Conservation (phyloP, 1,284 basidiomycete species). For the Pholiota adiposa region DNA sequence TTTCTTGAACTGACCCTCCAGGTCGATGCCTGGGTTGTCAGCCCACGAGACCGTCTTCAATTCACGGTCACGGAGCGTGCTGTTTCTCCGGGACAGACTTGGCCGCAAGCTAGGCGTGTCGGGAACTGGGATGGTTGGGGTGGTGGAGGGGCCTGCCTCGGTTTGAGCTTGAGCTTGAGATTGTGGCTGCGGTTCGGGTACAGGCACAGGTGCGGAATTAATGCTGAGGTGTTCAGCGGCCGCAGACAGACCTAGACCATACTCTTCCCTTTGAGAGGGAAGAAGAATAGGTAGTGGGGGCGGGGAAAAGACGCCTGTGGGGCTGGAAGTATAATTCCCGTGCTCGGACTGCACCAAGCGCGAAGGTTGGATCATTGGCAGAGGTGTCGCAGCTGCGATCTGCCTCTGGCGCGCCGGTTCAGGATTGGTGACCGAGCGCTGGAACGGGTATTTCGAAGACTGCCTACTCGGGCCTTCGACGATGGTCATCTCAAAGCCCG, state of each 20-base stretch:
- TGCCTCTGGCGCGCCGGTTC: constrained; percentile 21
- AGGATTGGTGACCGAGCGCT: constrained; percentile 26
- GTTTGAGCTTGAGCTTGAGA: neutral
- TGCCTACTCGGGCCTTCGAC: constrained; percentile 16
- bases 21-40: constrained; percentile 54
- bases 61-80: constrained; percentile 63
- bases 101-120: constrained; percentile 20
- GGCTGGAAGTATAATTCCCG: constrained; percentile 19
- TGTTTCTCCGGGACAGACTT: constrained; percentile 52
- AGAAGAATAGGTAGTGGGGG: constrained; percentile 35
- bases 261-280: constrained; percentile 33
- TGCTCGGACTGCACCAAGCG: constrained; percentile 26
- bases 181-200: too few relatives aligned
- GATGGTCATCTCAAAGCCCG: constrained; percentile 16
- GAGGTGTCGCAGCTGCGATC: constrained; percentile 20
- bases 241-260: constrained; percentile 23
- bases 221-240: constrained; percentile 10
- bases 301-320: constrained; percentile 24
- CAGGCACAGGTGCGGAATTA: too few relatives aligned
- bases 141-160: constrained; percentile 15
- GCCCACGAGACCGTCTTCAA: constrained; percentile 77
- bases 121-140: constrained; percentile 22
- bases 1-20: constrained; percentile 57
- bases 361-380: constrained; percentile 21
- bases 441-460: constrained; percentile 22